Conservation (phyloP, 305 asterid genomes). For the Rubia tinctorum region DNA sequence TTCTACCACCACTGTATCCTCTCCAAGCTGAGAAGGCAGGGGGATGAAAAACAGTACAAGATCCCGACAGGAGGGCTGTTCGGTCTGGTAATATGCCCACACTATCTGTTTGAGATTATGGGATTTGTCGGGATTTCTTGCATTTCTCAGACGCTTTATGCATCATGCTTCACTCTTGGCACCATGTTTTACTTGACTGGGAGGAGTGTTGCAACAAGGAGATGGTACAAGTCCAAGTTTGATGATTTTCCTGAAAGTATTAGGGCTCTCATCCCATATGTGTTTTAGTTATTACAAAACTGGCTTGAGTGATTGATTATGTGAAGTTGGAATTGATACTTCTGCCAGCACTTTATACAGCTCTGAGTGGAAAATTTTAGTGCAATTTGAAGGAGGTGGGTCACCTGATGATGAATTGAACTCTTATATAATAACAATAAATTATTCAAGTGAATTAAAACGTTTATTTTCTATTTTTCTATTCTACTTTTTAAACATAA, state of each 20-base stretch:
- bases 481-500: too few relatives aligned
- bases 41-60: slow-evolving; percentile 33
- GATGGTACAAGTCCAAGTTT: slow-evolving; percentile 39
- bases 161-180: slow-evolving; percentile 23
- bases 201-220: slow-evolving; percentile 35
- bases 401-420: too few relatives aligned
- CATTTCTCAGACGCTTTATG: slow-evolving; percentile 33
- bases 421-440: too few relatives aligned
- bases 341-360: too few relatives aligned
- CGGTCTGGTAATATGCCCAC: slow-evolving; percentile 29
- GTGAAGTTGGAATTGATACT: background rate
- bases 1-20: slow-evolving; percentile 37
- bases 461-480: too few relatives aligned
- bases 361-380: too few relatives aligned
- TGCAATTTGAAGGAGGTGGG: too few relatives aligned
- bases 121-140: slow-evolving; percentile 34
- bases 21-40: slow-evolving; percentile 24
- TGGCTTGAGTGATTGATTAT: background rate
- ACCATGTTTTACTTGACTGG: slow-evolving; percentile 27
- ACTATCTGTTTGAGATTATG: slow-evolving; percentile 38
- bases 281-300: slow-evolving; percentile 23
- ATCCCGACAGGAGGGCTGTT: slow-evolving; percentile 37
- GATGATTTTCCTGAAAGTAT: slow-evolving; percentile 31
- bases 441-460: too few relatives aligned
- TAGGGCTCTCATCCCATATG: slow-evolving; percentile 34